Base-by-base conservation (phyloP, 805 yeast genomes). In the Pichia deserticola region DNA sequence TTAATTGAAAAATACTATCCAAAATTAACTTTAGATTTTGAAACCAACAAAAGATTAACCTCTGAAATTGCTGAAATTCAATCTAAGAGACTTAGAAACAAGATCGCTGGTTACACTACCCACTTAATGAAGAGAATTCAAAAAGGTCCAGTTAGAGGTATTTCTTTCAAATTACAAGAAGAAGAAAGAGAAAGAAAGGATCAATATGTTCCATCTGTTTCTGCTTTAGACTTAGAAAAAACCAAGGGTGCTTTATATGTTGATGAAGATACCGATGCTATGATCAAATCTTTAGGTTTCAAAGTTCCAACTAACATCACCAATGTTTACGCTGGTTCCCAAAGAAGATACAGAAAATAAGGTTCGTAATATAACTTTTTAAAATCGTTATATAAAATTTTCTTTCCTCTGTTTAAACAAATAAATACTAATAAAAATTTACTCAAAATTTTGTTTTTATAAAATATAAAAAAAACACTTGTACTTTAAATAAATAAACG, bases 131-230 rank as follows among this genome's bases (percentile, higher is more conserved):
- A 89, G 84, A 90, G 99, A 83, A 93, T 93, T 73, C 98, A 95
- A 81, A 93, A 92, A 84, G 99, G 99, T 75, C 99, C 99, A 82
- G 99, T 93, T 69, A 90, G 98, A 85, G 99, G 99, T 81, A 95
- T 93, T 68, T 93, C 99, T 68, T 93, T 93, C 96, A 95, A 95
- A 79, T 88, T 93, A 73, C 99, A 93, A 84, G 99, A 93, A 82
- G 99, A 93, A 82, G 99, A 93, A 86, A 92, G 99, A 85, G 99
- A 93, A 83, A 88, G 99, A 82, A 93, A 95, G 81, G 98, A 93
- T 79, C 99, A 93, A 82, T 93, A 90, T 79, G 99, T 95, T 70
- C 99, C 99, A 79, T 98, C 90, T 76, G 95, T 90, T 72, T 95
- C 99, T 72, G 99, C 99, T 76, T 88, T 93, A 75, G 98, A 93